phyloP scores from a whole-genome alignment of 176 grass and related monocot species.

The Ensete glaucum region DNA sequence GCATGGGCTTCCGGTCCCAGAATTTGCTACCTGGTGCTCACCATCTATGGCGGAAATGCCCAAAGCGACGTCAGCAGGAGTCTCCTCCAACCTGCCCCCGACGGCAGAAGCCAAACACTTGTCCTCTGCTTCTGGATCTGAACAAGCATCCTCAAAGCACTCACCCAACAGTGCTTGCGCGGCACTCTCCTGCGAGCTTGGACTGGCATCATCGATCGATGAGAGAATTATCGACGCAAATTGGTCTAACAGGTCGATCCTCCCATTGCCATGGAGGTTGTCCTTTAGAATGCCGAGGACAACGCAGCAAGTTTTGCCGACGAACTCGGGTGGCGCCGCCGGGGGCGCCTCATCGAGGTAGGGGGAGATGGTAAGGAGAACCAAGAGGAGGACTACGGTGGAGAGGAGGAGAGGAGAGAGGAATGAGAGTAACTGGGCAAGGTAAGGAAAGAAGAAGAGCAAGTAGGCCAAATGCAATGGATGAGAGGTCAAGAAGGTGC shows the following conservation, averaged over 20 bases:
- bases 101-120: no score
- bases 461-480: slow-evolving; percentile 66
- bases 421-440: slow-evolving; percentile 40
- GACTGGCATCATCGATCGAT: neutral
- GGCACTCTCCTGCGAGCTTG: neutral
- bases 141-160: neutral
- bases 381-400: slow-evolving; percentile 54
- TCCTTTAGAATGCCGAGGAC: slow-evolving; percentile 42
- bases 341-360: slow-evolving; percentile 14
- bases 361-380: slow-evolving; percentile 40
- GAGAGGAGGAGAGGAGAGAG: slow-evolving; percentile 69
- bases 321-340: slow-evolving; percentile 12
- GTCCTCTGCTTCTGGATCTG: neutral
- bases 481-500: slow-evolving; percentile 50
- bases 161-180: neutral
- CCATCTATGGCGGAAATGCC: no score
- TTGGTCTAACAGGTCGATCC: slow-evolving; percentile 19
- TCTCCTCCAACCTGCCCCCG: neutral
- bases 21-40: neutral
- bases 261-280: slow-evolving; percentile 12
- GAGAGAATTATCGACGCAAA: slow-evolving; percentile 27
- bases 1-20: neutral
- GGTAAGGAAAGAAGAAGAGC: slow-evolving; percentile 58
- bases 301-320: slow-evolving; percentile 54
- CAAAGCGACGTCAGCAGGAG: neutral